Conservation (phyloP, 2,329 filamentous ascomycete genomes). For the Fusarium brevicatenulatum region DNA sequence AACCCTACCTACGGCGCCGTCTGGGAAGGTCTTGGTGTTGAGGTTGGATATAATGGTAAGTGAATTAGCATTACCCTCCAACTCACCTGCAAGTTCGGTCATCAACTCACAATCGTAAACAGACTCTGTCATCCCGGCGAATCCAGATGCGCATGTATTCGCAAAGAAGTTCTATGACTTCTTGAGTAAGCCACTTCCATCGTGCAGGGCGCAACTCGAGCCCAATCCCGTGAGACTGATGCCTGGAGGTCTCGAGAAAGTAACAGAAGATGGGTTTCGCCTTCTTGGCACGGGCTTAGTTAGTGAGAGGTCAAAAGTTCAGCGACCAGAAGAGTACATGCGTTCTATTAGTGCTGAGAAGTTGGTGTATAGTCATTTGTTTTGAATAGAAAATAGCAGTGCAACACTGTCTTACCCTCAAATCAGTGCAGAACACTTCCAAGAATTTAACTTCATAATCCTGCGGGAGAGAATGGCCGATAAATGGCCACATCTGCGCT, state of each 20-base stretch:
- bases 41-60: slow-evolving; percentile 51
- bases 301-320: slow-evolving; percentile 24
- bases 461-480: no score
- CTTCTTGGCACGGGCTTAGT: slow-evolving; percentile 43
- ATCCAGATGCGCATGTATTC: slow-evolving; percentile 42
- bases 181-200: slow-evolving; percentile 31
- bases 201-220: slow-evolving; percentile 21
- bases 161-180: slow-evolving; percentile 52
- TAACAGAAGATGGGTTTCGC: slow-evolving; percentile 44
- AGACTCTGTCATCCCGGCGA: slow-evolving; percentile 25
- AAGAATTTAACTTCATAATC: no score
- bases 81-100: accelerated
- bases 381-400: no score
- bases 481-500: no score
- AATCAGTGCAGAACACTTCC: no score
- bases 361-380: neutral
- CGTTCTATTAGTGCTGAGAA: slow-evolving; percentile 55
- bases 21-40: slow-evolving; percentile 54
- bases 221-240: slow-evolving; percentile 48
- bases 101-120: accelerated
- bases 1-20: slow-evolving; percentile 54
- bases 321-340: slow-evolving; percentile 48
- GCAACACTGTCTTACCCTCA: no score
- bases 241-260: slow-evolving; percentile 45
- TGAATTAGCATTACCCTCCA: accelerated